Evolutionary conservation across 345 rosid genomes (phyloP), one percentile per base, ranked within the genome.

Genomic region (Populus ilicifolia): DNA sequence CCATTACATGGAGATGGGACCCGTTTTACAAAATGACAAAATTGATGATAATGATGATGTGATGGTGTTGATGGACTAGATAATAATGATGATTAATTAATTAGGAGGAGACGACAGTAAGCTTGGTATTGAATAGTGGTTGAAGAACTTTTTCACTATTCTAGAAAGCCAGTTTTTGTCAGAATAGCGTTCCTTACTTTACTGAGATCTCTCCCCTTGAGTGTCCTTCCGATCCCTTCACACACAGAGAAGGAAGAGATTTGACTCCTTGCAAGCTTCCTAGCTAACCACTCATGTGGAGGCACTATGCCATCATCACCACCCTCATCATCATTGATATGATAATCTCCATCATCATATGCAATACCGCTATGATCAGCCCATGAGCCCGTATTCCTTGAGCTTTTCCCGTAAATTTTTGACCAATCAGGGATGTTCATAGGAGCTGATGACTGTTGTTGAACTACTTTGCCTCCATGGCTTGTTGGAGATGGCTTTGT

Each of bases 181-280:
- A 96, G 78, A 75, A 96, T 86, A 54, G 94, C 95, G 84, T 92
- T 92, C 80, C 98, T 93, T 78, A 96, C 87, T 85, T 89, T 88
- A 83, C 97, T 96, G 50, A 96, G 97, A 85, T 96, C 99, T 83
- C 99, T 92, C 50, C 99, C 99, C 81, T 96, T 93, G 75, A 96
- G 96, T 23, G 97, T 96, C 85, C 98, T 92, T 71, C 99, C 99
- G 66, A 88, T 70, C 41, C 99, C 98, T 85, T 96, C 98, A 75
- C 92, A 91, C 61, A 92, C 91, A 5, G 99, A 96, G 80, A 88
- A 92, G 0, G 99, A 92, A 46, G 99, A 92, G 82, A 96, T 88
- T 78, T 86, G 92, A 36, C 85, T 90, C 82, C 93, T 89, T 59
- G 92, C 90, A 48, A 91, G 89, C 90, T 87, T 92, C 83, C 83